Base-by-base conservation (phyloP, 2,329 filamentous ascomycete species). In the Colletotrichum simmondsii region DNA sequence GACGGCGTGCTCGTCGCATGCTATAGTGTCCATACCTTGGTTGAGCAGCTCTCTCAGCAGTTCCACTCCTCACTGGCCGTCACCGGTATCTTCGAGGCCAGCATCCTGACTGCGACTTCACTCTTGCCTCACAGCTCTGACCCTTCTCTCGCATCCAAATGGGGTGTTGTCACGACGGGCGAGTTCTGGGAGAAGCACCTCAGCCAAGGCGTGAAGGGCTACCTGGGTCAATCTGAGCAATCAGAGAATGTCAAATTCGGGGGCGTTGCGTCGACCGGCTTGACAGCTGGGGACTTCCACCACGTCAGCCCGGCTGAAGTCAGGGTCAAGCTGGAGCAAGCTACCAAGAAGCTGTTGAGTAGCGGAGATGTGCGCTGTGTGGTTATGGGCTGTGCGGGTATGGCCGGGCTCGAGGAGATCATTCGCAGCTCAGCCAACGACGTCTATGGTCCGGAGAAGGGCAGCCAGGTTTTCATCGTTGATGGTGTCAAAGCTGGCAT, bases 81-180 rank as follows among this genome's bases (percentile, higher is more conserved):
- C 5, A 92, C 90, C 0, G 95, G 96, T 6, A 98, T 98, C 68
- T 97, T 98, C 78, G 95, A 98, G 82, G 93, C 95, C 1, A 94
- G 92, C 77, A 86, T 98, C 16, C 84, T 91, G 2, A 86, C 91
- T 0, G 89, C 91, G 2, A 79, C 95, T 11, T 89, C 92, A 2
- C 81, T 88, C 28, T 83, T 87, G 54, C 79, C 77, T 68, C 83
- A 76, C 63, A 80, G 76, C 3, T 52, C 62, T 1, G 37, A 35
- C 35, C 73, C 73, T 2, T 74, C 76, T 1, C 71, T 73, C 28
- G 52, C 76, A 67, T 81, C 90, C 75, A 85, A 83, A 59, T 98
- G 97, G 86, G 96, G 95, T 2, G 97, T 98, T 75, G 92, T 98
- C 5, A 96, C 93, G 5, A 98, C 96, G 0, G 95, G 95, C 0